Evolutionary conservation across 371 early-diverging fungal genomes (phyloP), one percentile per base, ranked within the genome.

Genomic region (Mortierella sp.): DNA sequence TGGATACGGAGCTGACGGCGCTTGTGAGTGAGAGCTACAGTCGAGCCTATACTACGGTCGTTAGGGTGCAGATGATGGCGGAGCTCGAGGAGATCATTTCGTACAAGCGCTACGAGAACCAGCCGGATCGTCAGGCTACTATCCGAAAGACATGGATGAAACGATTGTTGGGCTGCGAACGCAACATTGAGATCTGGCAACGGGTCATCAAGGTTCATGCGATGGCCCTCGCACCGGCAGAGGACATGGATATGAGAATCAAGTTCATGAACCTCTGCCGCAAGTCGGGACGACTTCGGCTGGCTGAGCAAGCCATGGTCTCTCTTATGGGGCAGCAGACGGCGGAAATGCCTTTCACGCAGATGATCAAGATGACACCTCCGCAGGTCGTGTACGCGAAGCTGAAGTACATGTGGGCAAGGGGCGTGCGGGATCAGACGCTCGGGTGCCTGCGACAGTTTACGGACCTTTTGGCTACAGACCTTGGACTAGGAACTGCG

Each of bases 131-230:
- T 1, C 96, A 94, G 62, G 81, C 72, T 1, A 82, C 88, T 0
- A 95, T 97, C 24, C 84, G 94, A n/a, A 87, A 89, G 59, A 94
- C 97, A 0, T 98, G 98, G 98, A 91, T 90, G 81, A 88, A 86
- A 46, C 87, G 92, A 39, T 72, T 99, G 44, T 83, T 89, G 48
- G 97, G 97, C 1, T 93, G 95, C 75, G 95, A 97, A 62, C 88
- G 94, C 37, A 96, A 96, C 62, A 94, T 99, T 6, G 96, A 97
- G 46, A 93, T 97, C 39, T 98, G 98, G 99, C 96, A 97, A 66
- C 84, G 93, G 42, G 91, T 97, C 47, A 79, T 99, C 48, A 91
- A 91, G 59, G 93, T 98, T 7, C 90, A 95, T 28, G 88, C 95
- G 3, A 87, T 97, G 80, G 98, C 97, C 0, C 81, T 97, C 23